Base-by-base conservation (phyloP, 306 rosid species). In the Lathyrus tuberosus region DNA sequence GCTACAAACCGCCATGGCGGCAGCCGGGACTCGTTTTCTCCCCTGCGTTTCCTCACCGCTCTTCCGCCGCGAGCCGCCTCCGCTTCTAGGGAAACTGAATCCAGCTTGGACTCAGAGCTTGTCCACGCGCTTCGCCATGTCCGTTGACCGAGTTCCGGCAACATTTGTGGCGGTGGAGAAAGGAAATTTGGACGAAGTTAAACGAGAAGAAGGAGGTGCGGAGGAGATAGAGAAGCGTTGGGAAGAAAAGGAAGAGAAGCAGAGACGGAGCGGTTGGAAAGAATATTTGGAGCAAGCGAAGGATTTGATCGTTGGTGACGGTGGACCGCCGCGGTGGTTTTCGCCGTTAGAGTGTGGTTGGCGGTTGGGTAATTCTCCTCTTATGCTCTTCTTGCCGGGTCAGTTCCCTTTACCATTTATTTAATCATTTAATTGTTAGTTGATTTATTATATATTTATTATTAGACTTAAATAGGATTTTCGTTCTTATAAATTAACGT, bases 321-420 rank as follows among this genome's bases (percentile, higher is more conserved):
- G 82, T 31, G 96, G 98, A 24, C 89, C 95, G 38, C 92, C 91
- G 24, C 89, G 95, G 57, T 88, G 98, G 98, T 88, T 90, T 86
- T 85, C 94, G 48, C 98, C 98, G 8, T 31, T 85, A 75, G 84
- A 85, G 44, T 73, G 86, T 59, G 86, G 81, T 42, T 73, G 83
- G 43, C 95, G 85, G 17, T 13, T 60, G 63, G 35, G 61, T n/a
- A 67, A 81, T 40, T 77, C 92, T 13, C 98, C 98, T 15, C 73
- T 88, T 56, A 86, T 91, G 44, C 87, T 94, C 78, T 90, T 74
- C 69, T 80, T 91, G 78, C 97, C 97, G 12, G 97, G 98, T 89
- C 10, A 49, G 82, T 74, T 56, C 10, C 13, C 10, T 53, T 53
- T 54, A 5, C 38, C 0, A 5, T 33, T 33, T 56, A 56, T 12